phyloP scores from a whole-genome alignment of 2,329 filamentous ascomycete species.

The Microcyclospora tardicrescens region DNA sequence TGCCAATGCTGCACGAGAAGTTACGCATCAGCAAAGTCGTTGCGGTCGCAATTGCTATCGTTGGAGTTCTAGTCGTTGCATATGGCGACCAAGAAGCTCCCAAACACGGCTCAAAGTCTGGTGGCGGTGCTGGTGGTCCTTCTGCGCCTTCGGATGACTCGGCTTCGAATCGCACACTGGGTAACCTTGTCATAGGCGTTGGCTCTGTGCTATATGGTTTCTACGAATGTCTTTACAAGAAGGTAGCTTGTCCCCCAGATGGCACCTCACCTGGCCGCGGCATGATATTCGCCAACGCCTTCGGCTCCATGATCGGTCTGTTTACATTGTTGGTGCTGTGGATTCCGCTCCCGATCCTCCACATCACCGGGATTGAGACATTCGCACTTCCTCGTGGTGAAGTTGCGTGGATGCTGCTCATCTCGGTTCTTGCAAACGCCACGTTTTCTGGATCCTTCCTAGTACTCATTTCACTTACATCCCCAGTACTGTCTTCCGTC shows the following conservation, averaged over 20 bases:
- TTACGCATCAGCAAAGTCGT: slow-evolving; percentile 72
- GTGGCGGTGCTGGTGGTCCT: slow-evolving; percentile 38
- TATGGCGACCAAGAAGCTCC: slow-evolving; percentile 57
- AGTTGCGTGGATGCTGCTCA: slow-evolving; percentile 64
- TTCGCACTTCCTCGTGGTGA: slow-evolving; percentile 72
- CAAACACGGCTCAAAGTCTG: slow-evolving; percentile 43
- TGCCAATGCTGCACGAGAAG: slow-evolving; percentile 76
- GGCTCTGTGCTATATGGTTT: slow-evolving; percentile 90
- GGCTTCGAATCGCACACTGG: slow-evolving; percentile 57
- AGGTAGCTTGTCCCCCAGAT: slow-evolving; percentile 81
- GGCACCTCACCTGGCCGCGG: slow-evolving; percentile 73
- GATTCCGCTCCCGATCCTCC: slow-evolving; percentile 78
- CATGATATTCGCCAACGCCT: slow-evolving; percentile 89
- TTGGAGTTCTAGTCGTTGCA: slow-evolving; percentile 85
- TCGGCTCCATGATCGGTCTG: slow-evolving; percentile 71
- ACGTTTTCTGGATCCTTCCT: slow-evolving; percentile 88
- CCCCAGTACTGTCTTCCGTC: slow-evolving; percentile 73
- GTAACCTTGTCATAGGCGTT: slow-evolving; percentile 82
- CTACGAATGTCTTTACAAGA: slow-evolving; percentile 96
- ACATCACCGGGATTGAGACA: slow-evolving; percentile 62
- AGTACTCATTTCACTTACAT: slow-evolving; percentile 83
- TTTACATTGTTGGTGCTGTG: slow-evolving; percentile 84
- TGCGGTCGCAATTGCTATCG: slow-evolving; percentile 74
- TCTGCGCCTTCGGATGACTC: slow-evolving; percentile 36
- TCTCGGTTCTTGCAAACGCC: slow-evolving; percentile 77